phyloP scores from a whole-genome alignment of 352 stramenopile genomes.

The Pythium brachiatum region DNA sequence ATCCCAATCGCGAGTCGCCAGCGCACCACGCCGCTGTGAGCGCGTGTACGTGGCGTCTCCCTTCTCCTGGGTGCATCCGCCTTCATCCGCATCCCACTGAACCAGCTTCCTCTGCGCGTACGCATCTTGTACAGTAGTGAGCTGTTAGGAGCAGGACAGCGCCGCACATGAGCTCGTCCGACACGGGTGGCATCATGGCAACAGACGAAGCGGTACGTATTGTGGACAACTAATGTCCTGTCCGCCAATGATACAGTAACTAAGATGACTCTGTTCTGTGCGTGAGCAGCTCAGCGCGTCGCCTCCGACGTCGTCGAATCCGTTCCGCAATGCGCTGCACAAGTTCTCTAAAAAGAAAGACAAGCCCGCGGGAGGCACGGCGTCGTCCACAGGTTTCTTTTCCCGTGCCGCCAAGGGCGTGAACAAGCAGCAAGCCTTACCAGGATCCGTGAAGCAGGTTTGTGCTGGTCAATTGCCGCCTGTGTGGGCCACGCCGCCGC shows the following conservation, averaged over 20 bases:
- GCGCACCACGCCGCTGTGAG: neutral
- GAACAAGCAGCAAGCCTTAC: constrained; percentile 45
- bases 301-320: constrained; percentile 46
- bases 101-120: no score
- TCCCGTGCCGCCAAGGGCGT: constrained; percentile 36
- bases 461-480: constrained; percentile 67
- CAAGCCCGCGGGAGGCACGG: constrained; percentile 17
- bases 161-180: constrained; percentile 9
- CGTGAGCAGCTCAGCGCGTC: constrained; percentile 7
- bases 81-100: neutral
- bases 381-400: constrained; percentile 69
- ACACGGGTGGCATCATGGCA: constrained; percentile 6
- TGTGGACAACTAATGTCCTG: no score
- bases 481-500: constrained; percentile 69
- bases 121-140: no score
- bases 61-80: neutral
- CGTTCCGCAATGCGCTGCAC: constrained; percentile 75
- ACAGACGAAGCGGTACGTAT: constrained; percentile 21
- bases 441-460: constrained; percentile 74
- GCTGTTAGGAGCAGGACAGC: neutral
- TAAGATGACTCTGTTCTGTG: neutral
- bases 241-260: no score
- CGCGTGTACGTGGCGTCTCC: neutral
- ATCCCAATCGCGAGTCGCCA: neutral
- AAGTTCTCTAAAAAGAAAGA: constrained; percentile 85